phyloP scores from a whole-genome alignment of 768 basidiomycete genomes.

The Hebeloma cylindrosporum region DNA sequence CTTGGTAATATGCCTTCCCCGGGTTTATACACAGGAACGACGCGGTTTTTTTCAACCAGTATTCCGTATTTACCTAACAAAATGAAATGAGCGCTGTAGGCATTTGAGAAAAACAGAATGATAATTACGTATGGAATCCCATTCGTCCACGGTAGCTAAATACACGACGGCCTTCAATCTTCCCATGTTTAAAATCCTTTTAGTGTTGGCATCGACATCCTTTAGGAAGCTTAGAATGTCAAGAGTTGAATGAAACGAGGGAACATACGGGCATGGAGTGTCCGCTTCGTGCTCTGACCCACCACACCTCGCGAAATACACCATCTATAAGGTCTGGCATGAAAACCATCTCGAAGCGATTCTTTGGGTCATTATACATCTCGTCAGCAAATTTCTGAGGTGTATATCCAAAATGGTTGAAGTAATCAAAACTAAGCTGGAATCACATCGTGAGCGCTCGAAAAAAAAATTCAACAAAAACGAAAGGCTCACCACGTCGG shows the following conservation, averaged over 20 bases:
- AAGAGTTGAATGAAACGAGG: not conserved
- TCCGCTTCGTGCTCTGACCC: conserved; percentile 25
- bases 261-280: conserved; percentile 25
- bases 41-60: conserved; percentile 26
- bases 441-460: not conserved
- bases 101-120: not conserved
- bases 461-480: conserved; percentile 8
- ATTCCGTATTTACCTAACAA: conserved; percentile 20
- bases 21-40: conserved; percentile 21
- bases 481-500: conserved; percentile 75
- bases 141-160: conserved; percentile 15
- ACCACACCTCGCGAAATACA: conserved; percentile 18
- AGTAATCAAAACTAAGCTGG: conserved; percentile 4
- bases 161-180: conserved; percentile 16
- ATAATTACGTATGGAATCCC: conserved; percentile 22
- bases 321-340: conserved; percentile 25
- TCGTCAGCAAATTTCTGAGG: conserved; percentile 18
- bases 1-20: too few relatives aligned
- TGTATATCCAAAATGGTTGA: conserved; percentile 8
- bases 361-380: conserved; percentile 15
- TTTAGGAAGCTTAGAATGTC: not conserved
- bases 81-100: not conserved
- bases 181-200: conserved; percentile 20
- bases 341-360: conserved; percentile 24
- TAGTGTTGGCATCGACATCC: conserved; percentile 16